phyloP scores from a whole-genome alignment of 768 basidiomycete species.

The Tylopilus plumbeoviolaceoides region DNA sequence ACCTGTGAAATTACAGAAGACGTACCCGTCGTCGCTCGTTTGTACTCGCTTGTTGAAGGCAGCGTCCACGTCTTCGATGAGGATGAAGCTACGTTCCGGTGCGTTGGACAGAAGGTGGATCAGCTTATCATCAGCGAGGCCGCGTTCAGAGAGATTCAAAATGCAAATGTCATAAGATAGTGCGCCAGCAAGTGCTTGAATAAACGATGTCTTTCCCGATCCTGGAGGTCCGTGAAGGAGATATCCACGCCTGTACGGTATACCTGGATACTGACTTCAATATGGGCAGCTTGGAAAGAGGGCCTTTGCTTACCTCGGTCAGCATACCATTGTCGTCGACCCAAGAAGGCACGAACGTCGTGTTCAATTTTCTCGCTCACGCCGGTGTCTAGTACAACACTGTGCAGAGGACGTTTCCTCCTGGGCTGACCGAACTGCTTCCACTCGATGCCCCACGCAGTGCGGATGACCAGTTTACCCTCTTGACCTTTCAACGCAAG shows the following conservation, averaged over 20 bases:
- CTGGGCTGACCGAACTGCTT: slow-evolving; percentile 91
- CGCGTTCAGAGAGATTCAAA: slow-evolving; percentile 92
- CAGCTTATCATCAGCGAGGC: slow-evolving; percentile 94
- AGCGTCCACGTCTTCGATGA: slow-evolving; percentile 97
- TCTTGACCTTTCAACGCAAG: slow-evolving; percentile 82
- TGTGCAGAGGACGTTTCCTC: slow-evolving; percentile 77
- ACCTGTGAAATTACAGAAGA: slow-evolving; percentile 3
- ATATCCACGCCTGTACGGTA: slow-evolving; percentile 95
- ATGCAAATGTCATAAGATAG: slow-evolving; percentile 94
- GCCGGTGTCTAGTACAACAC: slow-evolving; percentile 82
- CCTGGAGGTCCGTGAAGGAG: slow-evolving; percentile 95
- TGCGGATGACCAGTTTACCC: slow-evolving; percentile 93
- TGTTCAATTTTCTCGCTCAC: slow-evolving; percentile 79
- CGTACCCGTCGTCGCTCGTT: slow-evolving; percentile 88
- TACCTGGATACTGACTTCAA: slow-evolving; percentile 50
- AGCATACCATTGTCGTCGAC: slow-evolving; percentile 89
- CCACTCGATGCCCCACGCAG: slow-evolving; percentile 97
- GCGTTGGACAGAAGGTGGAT: slow-evolving; percentile 90
- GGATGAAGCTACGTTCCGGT: slow-evolving; percentile 88
- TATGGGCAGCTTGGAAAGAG: not conserved
- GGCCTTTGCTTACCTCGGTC: slow-evolving; percentile 67
- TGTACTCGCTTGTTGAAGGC: slow-evolving; percentile 93
- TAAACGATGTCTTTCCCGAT: slow-evolving; percentile 97
- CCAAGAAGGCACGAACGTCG: slow-evolving; percentile 81
- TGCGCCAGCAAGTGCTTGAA: slow-evolving; percentile 92